Evolutionary conservation across 148 eudicot genomes (phyloP), one percentile per base, ranked within the genome.

Genomic region (Camellia sinensis): DNA sequence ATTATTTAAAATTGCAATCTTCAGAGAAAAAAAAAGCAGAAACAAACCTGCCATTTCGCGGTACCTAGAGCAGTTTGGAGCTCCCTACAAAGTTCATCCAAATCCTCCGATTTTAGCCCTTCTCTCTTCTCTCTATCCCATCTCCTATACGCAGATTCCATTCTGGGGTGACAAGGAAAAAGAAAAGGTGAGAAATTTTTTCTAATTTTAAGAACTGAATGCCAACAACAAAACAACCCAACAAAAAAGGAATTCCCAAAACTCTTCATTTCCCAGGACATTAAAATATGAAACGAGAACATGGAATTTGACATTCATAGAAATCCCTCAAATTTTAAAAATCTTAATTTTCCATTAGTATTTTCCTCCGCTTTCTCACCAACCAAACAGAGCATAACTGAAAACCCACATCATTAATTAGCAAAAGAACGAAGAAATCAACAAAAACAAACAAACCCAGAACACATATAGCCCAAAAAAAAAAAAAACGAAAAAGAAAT

Each of bases 41-140:
- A 41, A 74, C 65, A 29, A 82, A 94, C 99, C 99, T 95, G 99
- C 99, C 99, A 95, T 83, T 95, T 95, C 12, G 99, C 97, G 54
- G 97, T 95, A 66, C 99, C 95, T 77, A 95, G 84, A 85, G 97
- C 92, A 77, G 92, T 91, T 86, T 92, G 93, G 46, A 95, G 87
- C 83, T 92, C 97, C 74, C 95, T 86, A 74, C 82, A 72, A 11
- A 90, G 89, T 56, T 92, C 95, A 67, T 91, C 89, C 74, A 90
- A 80, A 80, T 83, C 82, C 19, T 54, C 80, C 41, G 85, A 48
- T 12, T 77, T 69, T 74, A 83, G 12, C n/a, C 89, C 91, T 85
- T 89, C 94, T 85, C 75, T 89, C 86, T 84, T 93, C 81, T 82
- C 86, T 81, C 89, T 90, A 74, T 85, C 67, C 99, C 99, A 95